phyloP scores from a whole-genome alignment of 768 basidiomycete genomes.

The Postia placenta region DNA sequence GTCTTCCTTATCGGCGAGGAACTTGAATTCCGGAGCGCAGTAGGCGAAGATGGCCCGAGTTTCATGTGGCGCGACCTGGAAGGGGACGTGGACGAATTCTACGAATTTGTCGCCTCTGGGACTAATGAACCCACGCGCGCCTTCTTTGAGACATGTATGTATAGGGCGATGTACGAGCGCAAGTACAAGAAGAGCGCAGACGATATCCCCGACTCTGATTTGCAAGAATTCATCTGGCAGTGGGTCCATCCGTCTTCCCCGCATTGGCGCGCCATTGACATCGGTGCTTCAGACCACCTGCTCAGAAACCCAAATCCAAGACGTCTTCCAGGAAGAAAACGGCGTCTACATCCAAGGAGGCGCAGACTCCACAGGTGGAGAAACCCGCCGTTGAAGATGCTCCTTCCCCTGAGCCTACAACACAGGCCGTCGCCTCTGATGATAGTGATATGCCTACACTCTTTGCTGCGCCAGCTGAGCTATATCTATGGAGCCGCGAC shows the following conservation, averaged over 20 bases:
- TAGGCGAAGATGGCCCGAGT: constrained; percentile 59
- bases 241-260: constrained; percentile 33
- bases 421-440: constrained; percentile 2
- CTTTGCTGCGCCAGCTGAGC: constrained; percentile 41
- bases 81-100: constrained; percentile 89
- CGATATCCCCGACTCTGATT: constrained; percentile 54
- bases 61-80: constrained; percentile 91
- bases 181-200: constrained; percentile 76
- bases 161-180: constrained; percentile 94
- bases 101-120: constrained; percentile 80
- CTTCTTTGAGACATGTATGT: constrained; percentile 92
- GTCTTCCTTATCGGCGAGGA: constrained; percentile 89
- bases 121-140: constrained; percentile 74
- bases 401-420: constrained; percentile 11
- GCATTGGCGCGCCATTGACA: not conserved
- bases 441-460: constrained; percentile 19
- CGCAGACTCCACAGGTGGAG: constrained; percentile 1
- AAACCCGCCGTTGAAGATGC: too few species aligned
- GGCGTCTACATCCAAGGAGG: constrained; percentile 12
- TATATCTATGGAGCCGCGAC: constrained; percentile 59
- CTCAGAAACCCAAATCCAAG: constrained; percentile 20
- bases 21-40: constrained; percentile 76
- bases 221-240: constrained; percentile 81
- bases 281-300: constrained; percentile 6
- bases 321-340: constrained; percentile 8